A percentile compares a stretch with the other conserved stretches of the same genome.
These are phyloP conservation scores for Fraxinus cuspidata DNA, from an alignment of 257 asterid genomes.

Conservation along the genomic window DNA sequence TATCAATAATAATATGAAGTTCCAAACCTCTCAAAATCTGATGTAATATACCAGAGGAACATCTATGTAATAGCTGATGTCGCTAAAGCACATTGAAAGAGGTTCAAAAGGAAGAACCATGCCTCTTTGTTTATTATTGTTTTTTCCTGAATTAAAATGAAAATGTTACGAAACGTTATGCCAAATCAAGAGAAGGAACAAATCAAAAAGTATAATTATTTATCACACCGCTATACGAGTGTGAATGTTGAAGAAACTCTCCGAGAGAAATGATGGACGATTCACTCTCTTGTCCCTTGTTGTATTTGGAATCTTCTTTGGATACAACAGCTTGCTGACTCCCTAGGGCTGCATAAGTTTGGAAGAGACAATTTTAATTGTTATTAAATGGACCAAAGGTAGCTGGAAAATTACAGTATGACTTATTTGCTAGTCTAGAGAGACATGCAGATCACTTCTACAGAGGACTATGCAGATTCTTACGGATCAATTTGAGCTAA, in stretches of 20 bases:
- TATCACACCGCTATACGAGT: constrained; percentile 53
- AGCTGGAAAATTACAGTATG: not conserved
- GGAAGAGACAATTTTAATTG: not conserved
- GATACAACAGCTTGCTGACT: constrained; percentile 58
- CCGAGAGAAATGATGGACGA: constrained; percentile 43
- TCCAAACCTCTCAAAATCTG: constrained; percentile 5
- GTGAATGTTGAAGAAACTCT: constrained; percentile 63
- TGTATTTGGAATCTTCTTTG: constrained; percentile 33
- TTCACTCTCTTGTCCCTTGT: constrained; percentile 38
- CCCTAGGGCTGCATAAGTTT: constrained; percentile 64
- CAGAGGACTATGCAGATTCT: not conserved
- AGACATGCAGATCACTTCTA: constrained; percentile 8
- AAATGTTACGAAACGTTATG: constrained; percentile 23
- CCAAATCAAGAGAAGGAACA: constrained; percentile 15
- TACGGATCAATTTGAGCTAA: not conserved
- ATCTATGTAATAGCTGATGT: constrained; percentile 79
- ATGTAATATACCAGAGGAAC: constrained; percentile 69
- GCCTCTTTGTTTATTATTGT: constrained; percentile 50
- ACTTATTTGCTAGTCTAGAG: not conserved
- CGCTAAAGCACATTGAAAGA: constrained; percentile 78
- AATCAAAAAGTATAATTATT: constrained; percentile 12
- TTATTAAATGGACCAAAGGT: not conserved
- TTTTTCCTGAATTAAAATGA: constrained; percentile 47
- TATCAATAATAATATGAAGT: constrained; percentile 17
- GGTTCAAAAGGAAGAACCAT: constrained; percentile 93